These are phyloP conservation scores for Botrytis byssoidea DNA, from an alignment of 2,329 filamentous ascomycete species.

Conservation along the genomic window DNA sequence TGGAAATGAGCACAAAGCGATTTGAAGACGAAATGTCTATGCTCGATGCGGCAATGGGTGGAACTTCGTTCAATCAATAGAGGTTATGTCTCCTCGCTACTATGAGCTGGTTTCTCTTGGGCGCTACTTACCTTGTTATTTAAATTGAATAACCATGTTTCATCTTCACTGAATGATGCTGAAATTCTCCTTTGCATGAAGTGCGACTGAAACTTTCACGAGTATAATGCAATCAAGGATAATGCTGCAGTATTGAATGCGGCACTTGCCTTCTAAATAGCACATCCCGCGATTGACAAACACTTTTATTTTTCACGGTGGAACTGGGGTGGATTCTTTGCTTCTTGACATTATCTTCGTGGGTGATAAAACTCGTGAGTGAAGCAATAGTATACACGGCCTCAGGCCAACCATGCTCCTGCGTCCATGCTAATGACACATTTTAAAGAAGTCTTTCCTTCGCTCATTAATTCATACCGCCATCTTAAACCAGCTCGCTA, in stretches of 20 bases:
- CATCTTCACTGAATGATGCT: neutral
- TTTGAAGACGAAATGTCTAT: neutral
- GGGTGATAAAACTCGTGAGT: constrained; percentile 33
- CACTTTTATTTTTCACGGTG: neutral
- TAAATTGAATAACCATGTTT: neutral
- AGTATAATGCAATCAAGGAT: neutral
- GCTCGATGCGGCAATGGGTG: neutral
- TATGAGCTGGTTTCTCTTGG: neutral
- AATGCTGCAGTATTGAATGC: neutral
- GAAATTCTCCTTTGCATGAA: neutral
- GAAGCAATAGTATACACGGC: constrained; percentile 38
- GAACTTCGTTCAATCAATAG: neutral
- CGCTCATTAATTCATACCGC: constrained; percentile 17
- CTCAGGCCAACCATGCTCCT: constrained; percentile 25
- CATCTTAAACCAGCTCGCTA: constrained; percentile 37
- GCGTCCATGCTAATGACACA: constrained; percentile 39
- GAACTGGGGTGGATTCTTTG: neutral
- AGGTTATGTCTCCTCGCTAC: neutral
- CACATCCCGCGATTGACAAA: neutral
- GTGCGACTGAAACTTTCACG: neutral
- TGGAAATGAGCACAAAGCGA: neutral
- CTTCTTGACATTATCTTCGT: constrained; percentile 24
- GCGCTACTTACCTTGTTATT: neutral
- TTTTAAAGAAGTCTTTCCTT: constrained; percentile 30
- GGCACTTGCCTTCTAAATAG: neutral